Base-by-base conservation (phyloP, 2,329 filamentous ascomycete species). In the Venturia aucupariae region DNA sequence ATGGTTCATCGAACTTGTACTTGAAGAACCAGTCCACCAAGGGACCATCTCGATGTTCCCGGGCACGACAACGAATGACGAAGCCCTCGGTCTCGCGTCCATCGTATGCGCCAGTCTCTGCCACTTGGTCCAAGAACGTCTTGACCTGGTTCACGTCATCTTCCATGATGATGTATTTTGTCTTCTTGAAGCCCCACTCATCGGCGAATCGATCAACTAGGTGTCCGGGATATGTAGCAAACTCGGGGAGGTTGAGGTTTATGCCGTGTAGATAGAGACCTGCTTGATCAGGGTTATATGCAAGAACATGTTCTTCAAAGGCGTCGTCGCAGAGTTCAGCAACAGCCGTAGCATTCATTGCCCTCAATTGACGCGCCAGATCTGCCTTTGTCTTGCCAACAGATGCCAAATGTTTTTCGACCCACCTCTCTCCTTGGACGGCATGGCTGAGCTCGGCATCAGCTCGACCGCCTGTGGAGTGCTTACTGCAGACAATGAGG, bases 1-100 rank as follows among this genome's bases (percentile, higher is more conserved):
- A 99, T 0, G 94, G 94, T 77, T 99, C 94, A 72, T 99, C 94
- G 66, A 99, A 99, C 78, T 99, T 99, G 84, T 92, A 99, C 77
- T 99, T 99, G 86, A 99, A 99, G 77, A 99, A 99, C 94, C 94
- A 99, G 74, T 99, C 92, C n/a, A 84, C 78, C 74, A 87, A 94
- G 0, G 84, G 82, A 1, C 74, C 75, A 17, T 74, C 73, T 0
- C 76, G 77, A 0, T 79, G 78, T 35, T 85, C 76, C 72, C 80
- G 80, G 80, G 86, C 78, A 86, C 90, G 82, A 67, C 94, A 97
- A 64, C 94, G 88, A 69, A 99, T 89, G 65, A 99, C 94, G 70
- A 99, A 99, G 4, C 94, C 94, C 76, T 99, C 94, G 0, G 96
- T 93, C 69, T 97, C 93, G 63, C 92, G 89, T 11, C 92, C 93